Evolutionary conservation across 192 early-diverging fungal species (phyloP).

Genomic region (Coemansia umbellata): DNA sequence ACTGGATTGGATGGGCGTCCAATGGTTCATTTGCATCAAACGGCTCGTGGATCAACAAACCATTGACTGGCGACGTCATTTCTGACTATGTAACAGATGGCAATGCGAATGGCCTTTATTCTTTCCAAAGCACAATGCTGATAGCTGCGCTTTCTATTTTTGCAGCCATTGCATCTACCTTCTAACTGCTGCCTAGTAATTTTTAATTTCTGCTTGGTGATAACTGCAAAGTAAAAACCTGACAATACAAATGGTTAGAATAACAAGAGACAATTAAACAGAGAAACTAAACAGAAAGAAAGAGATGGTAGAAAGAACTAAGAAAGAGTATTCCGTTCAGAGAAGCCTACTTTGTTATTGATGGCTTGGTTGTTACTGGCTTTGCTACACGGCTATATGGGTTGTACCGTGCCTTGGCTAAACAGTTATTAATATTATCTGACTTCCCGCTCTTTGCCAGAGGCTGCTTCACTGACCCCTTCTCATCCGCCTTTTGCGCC

Average conservation of each 20-base stretch:
- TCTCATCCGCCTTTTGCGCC: constrained; percentile 10
- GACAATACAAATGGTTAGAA: not conserved
- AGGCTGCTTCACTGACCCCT: not conserved
- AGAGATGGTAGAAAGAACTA: no score
- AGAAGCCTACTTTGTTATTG: constrained; percentile 15
- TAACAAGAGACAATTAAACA: not conserved
- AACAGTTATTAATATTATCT: not conserved
- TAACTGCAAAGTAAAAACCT: not conserved
- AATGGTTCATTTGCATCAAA: constrained; percentile 36
- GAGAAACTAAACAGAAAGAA: not conserved
- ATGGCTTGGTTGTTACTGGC: constrained; percentile 8
- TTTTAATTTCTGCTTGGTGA: not conserved
- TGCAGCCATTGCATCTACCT: not conserved
- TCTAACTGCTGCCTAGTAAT: not conserved
- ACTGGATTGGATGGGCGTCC: constrained; percentile 47
- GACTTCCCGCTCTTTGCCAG: not conserved
- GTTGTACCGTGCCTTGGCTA: constrained; percentile 21
- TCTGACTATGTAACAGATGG: constrained; percentile 19
- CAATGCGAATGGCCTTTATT: not conserved
- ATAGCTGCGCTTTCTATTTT: not conserved
- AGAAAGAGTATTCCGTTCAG: no score
- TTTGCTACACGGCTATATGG: constrained; percentile 26
- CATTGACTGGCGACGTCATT: constrained; percentile 19
- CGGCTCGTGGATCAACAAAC: constrained; percentile 34
- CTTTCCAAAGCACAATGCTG: not conserved